These are phyloP conservation scores for Protomyces inundatus DNA, from an alignment of 1,139 yeast species.

Conservation along the genomic window DNA sequence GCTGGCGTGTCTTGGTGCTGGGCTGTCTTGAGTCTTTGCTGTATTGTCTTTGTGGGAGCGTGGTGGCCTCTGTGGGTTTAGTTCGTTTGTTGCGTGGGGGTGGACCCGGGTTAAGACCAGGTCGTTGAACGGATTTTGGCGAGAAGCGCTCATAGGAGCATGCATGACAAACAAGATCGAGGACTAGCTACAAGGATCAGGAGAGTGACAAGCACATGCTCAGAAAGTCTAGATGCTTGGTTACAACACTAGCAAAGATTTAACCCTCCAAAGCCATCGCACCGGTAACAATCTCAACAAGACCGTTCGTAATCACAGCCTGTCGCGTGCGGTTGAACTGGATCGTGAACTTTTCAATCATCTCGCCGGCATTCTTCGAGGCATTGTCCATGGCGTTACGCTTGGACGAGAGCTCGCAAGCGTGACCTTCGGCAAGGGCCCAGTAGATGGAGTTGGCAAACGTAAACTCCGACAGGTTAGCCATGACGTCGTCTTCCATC, in stretches of 20 bases:
- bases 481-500: constrained; percentile 58
- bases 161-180: no score
- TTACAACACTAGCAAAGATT: not conserved
- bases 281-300: constrained; percentile 99
- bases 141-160: no score
- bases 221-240: no score
- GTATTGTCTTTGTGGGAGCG: not conserved
- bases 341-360: constrained; percentile 93
- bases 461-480: constrained; percentile 68
- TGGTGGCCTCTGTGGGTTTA: not conserved
- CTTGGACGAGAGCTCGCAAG: constrained; percentile 96
- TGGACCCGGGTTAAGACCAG: no score
- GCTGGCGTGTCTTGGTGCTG: not conserved
- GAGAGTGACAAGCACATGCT: no score
- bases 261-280: constrained; percentile 44
- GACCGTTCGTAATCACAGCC: constrained; percentile 98
- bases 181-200: no score
- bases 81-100: no score
- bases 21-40: not conserved
- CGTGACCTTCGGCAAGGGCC: constrained; percentile 97
- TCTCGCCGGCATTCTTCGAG: constrained; percentile 98
- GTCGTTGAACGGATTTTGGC: no score
- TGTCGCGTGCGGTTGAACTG: constrained; percentile 99
- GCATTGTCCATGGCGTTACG: constrained; percentile 99
- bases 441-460: constrained; percentile 84